Conservation (phyloP, 495 filamentous ascomycete species). For the Alectoria sarmentosa region DNA sequence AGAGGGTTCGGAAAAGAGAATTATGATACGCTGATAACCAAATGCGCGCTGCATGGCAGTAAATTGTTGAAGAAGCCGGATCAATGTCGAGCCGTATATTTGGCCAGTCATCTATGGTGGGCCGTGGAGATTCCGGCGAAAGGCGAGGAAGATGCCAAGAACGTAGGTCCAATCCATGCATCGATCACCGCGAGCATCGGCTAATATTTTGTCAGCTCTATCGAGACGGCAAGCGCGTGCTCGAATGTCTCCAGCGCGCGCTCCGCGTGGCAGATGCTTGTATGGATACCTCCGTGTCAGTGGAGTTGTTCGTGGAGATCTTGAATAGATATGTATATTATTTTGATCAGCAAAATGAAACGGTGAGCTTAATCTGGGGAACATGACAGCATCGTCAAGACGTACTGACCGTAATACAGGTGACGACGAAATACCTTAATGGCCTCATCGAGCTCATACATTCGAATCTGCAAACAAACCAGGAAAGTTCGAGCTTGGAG, state of each 20-base stretch:
- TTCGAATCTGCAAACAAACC: conserved; percentile 81
- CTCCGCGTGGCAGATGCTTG: conserved; percentile 95
- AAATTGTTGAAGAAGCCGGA: conserved; percentile 97
- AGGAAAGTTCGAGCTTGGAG: conserved; percentile 74
- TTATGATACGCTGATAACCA: conserved; percentile 97
- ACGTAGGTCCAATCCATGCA: conserved; percentile 47
- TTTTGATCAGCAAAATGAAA: conserved; percentile 98
- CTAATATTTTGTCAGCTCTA: conserved; percentile 60
- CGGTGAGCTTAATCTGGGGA: conserved; percentile 45
- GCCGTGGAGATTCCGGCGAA: conserved; percentile 77
- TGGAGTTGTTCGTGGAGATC: conserved; percentile 97
- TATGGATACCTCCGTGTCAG: conserved; percentile 98
- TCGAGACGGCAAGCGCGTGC: conserved; percentile 91
- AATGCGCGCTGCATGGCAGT: conserved; percentile 92
- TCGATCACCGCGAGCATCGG: background rate
- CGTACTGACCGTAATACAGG: conserved; percentile 40
- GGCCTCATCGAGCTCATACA: conserved; percentile 98
- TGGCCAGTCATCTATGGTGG: conserved; percentile 98
- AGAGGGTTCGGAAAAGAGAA: conserved; percentile 91
- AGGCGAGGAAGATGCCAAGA: conserved; percentile 74
- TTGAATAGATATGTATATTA: conserved; percentile 98
- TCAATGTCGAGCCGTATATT: conserved; percentile 91
- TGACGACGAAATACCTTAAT: conserved; percentile 96
- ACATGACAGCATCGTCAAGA: background rate
- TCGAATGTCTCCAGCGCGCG: conserved; percentile 93